Evolutionary conservation across 2,329 filamentous ascomycete species (phyloP).

Genomic region (Sporothrix mexicana): DNA sequence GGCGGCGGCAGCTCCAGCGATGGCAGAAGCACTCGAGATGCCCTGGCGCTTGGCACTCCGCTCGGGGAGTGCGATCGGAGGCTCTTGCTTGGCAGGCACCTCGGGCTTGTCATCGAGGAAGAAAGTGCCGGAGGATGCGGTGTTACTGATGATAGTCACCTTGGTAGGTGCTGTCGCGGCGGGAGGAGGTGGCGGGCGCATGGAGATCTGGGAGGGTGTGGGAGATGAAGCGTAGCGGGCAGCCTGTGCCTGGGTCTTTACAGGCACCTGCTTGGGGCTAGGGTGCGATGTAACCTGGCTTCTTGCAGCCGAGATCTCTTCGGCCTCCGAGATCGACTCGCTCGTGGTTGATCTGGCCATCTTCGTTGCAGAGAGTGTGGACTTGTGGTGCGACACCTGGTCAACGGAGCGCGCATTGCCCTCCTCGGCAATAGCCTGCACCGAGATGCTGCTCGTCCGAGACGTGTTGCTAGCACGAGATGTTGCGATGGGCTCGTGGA

Average conservation of each 20-base stretch:
- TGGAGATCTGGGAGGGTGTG: neutral
- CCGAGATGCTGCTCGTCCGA: slow-evolving; percentile 50
- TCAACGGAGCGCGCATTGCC: slow-evolving; percentile 39
- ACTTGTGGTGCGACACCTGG: slow-evolving; percentile 6
- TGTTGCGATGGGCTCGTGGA: slow-evolving; percentile 46
- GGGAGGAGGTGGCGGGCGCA: slow-evolving; percentile 35
- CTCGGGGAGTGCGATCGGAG: slow-evolving; percentile 34
- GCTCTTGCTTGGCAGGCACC: slow-evolving; percentile 43
- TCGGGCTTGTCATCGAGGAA: slow-evolving; percentile 47
- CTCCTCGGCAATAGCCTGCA: slow-evolving; percentile 52
- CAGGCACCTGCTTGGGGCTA: neutral
- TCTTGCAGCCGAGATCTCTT: slow-evolving; percentile 44
- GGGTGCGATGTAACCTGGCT: neutral
- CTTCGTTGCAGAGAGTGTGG: slow-evolving; percentile 28
- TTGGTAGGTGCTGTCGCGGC: slow-evolving; percentile 42
- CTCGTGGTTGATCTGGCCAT: slow-evolving; percentile 34
- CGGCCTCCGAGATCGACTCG: slow-evolving; percentile 53
- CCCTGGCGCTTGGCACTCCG: slow-evolving; percentile 37
- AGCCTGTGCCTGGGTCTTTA: neutral
- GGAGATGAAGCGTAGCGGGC: slow-evolving; percentile 24
- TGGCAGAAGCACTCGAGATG: neutral
- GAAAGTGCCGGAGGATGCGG: slow-evolving; percentile 43
- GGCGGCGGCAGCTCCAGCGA: slow-evolving; percentile 42
- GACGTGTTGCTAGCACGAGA: slow-evolving; percentile 50
- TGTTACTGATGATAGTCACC: slow-evolving; percentile 45